These are phyloP conservation scores for Cryptococcus sp. DNA, from an alignment of 1,284 basidiomycete genomes.

Conservation along the genomic window DNA sequence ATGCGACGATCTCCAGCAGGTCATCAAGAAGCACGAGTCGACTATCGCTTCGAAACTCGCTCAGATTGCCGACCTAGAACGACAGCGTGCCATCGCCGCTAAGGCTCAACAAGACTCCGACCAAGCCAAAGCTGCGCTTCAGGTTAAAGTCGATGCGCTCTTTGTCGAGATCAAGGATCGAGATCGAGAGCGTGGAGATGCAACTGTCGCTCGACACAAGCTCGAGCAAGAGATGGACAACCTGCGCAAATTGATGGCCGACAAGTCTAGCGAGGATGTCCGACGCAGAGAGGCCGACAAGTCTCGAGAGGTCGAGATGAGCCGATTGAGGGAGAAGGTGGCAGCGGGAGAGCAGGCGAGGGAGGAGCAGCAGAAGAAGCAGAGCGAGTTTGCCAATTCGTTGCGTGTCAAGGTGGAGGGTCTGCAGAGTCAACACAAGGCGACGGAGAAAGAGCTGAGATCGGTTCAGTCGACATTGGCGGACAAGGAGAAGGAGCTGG, in stretches of 20 bases:
- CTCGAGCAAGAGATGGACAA: conserved; percentile 82
- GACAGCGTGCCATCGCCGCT: conserved; percentile 54
- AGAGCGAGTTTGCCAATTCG: conserved; percentile 38
- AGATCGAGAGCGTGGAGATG: conserved; percentile 58
- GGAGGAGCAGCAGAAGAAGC: conserved; percentile 34
- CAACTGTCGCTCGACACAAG: conserved; percentile 54
- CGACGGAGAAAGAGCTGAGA: conserved; percentile 52
- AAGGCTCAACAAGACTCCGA: conserved; percentile 39
- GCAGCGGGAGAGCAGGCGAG: conserved; percentile 29
- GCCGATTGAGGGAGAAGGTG: conserved; percentile 64
- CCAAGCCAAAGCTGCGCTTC: conserved; percentile 55
- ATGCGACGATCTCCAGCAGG: conserved; percentile 58
- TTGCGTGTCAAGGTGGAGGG: conserved; percentile 46
- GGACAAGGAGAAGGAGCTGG: conserved; percentile 51
- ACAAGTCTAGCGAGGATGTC: conserved; percentile 79
- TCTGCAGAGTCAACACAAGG: conserved; percentile 52
- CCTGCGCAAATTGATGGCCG: conserved; percentile 69
- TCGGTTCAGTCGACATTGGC: conserved; percentile 52
- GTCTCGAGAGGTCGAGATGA: conserved; percentile 79
- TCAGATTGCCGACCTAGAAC: conserved; percentile 58
- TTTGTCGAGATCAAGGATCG: conserved; percentile 61
- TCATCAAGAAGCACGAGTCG: conserved; percentile 53
- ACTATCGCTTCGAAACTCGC: conserved; percentile 75
- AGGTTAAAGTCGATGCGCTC: conserved; percentile 64
- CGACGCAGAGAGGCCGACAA: conserved; percentile 77